Conservation (phyloP, 495 filamentous ascomycete species). For the Annulohypoxylon bovei region DNA sequence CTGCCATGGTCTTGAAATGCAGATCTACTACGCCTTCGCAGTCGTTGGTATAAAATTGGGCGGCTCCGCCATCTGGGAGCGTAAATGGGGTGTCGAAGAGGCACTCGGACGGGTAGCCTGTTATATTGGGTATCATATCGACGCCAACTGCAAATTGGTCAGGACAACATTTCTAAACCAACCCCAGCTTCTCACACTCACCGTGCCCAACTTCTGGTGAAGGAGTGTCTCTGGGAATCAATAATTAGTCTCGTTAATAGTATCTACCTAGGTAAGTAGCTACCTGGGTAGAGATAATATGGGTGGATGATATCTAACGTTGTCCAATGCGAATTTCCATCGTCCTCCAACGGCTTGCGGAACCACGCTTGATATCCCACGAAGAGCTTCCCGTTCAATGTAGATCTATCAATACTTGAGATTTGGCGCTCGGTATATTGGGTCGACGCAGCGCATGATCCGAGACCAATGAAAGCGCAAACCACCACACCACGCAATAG, state of each 20-base stretch:
- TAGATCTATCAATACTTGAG: conserved; percentile 40
- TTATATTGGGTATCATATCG: conserved; percentile 47
- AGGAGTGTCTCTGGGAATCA: conserved; percentile 25
- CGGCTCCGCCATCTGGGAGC: conserved; percentile 28
- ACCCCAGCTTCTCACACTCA: conserved; percentile 11
- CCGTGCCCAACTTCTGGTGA: conserved; percentile 40
- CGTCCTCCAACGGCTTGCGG: conserved; percentile 42
- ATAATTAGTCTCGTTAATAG: neutral
- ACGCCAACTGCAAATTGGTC: conserved; percentile 34
- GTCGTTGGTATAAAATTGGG: conserved; percentile 47
- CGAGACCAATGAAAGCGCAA: neutral
- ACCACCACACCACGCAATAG: neutral
- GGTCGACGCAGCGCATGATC: neutral
- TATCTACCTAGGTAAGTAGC: too few relatives aligned
- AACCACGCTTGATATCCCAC: conserved; percentile 51
- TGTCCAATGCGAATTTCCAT: conserved; percentile 48
- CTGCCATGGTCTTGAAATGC: conserved; percentile 48
- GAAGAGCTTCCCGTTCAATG: conserved; percentile 44
- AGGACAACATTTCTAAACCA: neutral
- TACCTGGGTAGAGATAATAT: neutral
- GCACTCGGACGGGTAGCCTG: conserved; percentile 47
- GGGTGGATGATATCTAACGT: conserved; percentile 24
- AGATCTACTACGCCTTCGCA: conserved; percentile 49
- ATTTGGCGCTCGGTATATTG: conserved; percentile 15
- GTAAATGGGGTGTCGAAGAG: conserved; percentile 46